Percentiles rank a stretch among this genome's conserved stretches.
Evolutionary conservation across 345 rosid genomes (phyloP).

Genomic region (Psidium guajava): DNA sequence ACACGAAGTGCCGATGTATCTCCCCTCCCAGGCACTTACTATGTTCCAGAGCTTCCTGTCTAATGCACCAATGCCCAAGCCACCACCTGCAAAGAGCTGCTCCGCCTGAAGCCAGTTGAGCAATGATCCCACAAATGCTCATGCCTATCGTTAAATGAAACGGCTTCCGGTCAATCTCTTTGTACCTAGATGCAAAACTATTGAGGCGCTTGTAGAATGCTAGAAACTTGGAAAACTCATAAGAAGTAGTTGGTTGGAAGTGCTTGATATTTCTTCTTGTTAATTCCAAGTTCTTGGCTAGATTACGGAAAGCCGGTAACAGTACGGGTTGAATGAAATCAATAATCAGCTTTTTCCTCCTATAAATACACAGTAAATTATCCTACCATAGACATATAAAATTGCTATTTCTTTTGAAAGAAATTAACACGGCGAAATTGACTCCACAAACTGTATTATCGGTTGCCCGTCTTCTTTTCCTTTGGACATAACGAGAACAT

Average conservation of each 20-base stretch:
- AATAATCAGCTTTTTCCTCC: no score
- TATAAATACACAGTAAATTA: no score
- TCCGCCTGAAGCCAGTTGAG: not conserved
- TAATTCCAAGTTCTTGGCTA: not conserved
- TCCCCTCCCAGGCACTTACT: not conserved
- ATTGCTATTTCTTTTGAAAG: not conserved
- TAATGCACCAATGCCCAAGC: not conserved
- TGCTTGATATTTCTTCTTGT: not conserved
- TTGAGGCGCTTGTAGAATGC: not conserved
- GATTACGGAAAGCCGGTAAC: not conserved
- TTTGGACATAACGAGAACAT: no score
- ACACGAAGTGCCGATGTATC: not conserved
- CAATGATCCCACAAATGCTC: not conserved
- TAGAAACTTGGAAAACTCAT: not conserved
- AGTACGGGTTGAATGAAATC: not conserved
- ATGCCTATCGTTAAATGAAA: not conserved
- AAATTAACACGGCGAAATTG: no score
- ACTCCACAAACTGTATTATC: no score
- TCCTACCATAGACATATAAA: not conserved
- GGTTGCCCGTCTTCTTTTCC: no score
- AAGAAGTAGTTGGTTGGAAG: not conserved
- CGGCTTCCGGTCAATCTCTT: not conserved
- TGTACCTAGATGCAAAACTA: not conserved
- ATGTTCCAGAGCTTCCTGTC: not conserved
- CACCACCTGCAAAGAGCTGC: not conserved